Base-by-base conservation (phyloP, 768 basidiomycete genomes). In the Boletus huronensis region DNA sequence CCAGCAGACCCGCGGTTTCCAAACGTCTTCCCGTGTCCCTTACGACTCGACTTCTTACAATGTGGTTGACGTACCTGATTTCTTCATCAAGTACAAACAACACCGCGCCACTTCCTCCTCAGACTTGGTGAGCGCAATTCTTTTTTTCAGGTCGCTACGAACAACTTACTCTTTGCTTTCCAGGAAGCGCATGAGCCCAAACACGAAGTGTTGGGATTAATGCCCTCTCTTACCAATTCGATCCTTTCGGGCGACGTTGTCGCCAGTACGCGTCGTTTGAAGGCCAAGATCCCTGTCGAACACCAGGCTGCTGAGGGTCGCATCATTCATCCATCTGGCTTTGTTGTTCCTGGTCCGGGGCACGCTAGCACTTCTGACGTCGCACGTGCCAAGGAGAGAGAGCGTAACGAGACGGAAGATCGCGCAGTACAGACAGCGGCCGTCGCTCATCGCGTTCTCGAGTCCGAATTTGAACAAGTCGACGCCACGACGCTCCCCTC, bases 401-500 rank as follows among this genome's bases (percentile, higher is more conserved):
- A 54, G 35, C 64, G 72, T 11, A 51, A 67, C 17, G 64, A 60
- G 41, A 44, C 34, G 13, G n/a, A 46, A 1, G 69, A 69, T 23
- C 50, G 47, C 1, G 50, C 56, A 13, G 53, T 54, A 13, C 73
- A 74, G 53, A 74, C 69, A 1, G 68, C 57, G 0, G 64, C 72
- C 1, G 66, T 74, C 21, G 66, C 70, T 10, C 57, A 60, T 14
- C 53, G 69, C 6, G 73, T 73, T 23, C 63, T 64, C 36, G 68
- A 73, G 50, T 69, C 67, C 19, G 57, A 69, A 28, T 55, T 67
- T 48, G 64, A 68, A 26, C 29, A 62, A 19, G 60, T 71, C 42
- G 29, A 62, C 2, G 65, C 68, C 2, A 69, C 59, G 8, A 67
- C 64, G 1, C 58, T 65, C 6, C 61, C 64, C 10, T 50, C 58